phyloP scores from a whole-genome alignment of 2,329 filamentous ascomycete genomes.

The Phialophora chinensis region DNA sequence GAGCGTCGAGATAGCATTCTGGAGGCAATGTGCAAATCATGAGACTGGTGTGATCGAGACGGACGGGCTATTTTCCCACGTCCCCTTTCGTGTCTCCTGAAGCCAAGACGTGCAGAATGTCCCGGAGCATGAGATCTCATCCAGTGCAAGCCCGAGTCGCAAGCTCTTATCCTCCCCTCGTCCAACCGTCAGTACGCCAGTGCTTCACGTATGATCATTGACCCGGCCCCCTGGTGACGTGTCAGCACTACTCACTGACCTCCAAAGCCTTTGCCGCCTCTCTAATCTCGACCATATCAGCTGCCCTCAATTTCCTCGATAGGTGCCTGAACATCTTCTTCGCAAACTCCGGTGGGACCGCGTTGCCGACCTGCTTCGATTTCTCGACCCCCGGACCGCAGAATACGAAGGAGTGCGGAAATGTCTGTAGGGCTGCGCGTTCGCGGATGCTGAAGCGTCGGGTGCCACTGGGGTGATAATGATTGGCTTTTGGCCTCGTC shows the following conservation, averaged over 20 bases:
- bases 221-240: not conserved
- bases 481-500: conserved; percentile 64
- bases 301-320: conserved; percentile 45
- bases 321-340: conserved; percentile 49
- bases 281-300: conserved; percentile 41
- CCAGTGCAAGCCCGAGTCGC: not conserved
- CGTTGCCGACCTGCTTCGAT: conserved; percentile 75
- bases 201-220: not conserved
- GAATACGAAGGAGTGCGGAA: conserved; percentile 68
- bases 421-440: conserved; percentile 71
- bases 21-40: not conserved
- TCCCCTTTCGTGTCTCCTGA: not conserved
- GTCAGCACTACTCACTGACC: not conserved
- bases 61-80: not conserved
- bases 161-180: not conserved
- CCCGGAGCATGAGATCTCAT: not conserved
- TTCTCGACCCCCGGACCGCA: conserved; percentile 47
- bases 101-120: not conserved
- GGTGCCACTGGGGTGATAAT: conserved; percentile 67
- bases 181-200: not conserved
- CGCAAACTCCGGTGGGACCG: conserved; percentile 67
- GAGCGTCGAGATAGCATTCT: not conserved
- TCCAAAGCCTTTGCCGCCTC: not conserved
- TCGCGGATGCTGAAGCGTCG: conserved; percentile 72
- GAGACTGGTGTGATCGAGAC: not conserved